phyloP scores from a whole-genome alignment of 441 rosid species.

The Corymbia calophylla region DNA sequence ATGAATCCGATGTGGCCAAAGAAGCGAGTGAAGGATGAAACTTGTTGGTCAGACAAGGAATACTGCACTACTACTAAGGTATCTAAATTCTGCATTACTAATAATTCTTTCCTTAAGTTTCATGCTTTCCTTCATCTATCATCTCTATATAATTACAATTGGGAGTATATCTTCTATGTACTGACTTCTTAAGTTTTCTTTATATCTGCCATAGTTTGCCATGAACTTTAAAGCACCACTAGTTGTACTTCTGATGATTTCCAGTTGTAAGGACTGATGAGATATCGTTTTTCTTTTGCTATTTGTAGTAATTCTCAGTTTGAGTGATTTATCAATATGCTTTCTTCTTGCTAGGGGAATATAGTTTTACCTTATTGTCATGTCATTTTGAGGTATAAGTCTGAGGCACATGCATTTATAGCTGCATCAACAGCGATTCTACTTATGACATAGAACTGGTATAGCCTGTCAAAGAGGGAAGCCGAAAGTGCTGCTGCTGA shows the following conservation, averaged over 20 bases:
- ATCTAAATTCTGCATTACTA: background rate
- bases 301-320: background rate
- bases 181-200: background rate
- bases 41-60: slow-evolving; percentile 66
- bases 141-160: background rate
- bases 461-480: background rate
- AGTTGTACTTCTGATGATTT: background rate
- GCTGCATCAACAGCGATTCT: background rate
- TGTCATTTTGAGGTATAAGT: background rate
- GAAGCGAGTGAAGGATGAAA: slow-evolving; percentile 40
- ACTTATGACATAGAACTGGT: background rate
- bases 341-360: background rate
- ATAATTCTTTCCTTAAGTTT: background rate
- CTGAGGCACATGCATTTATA: background rate
- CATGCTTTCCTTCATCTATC: background rate
- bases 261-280: background rate
- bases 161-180: background rate
- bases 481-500: background rate
- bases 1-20: slow-evolving; percentile 60
- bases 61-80: slow-evolving; percentile 42
- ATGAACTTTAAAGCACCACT: background rate
- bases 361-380: background rate
- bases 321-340: background rate
- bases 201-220: background rate
- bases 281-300: background rate